Conservation (phyloP, 2,329 filamentous ascomycete genomes). For the Xylariaceae sp. region DNA sequence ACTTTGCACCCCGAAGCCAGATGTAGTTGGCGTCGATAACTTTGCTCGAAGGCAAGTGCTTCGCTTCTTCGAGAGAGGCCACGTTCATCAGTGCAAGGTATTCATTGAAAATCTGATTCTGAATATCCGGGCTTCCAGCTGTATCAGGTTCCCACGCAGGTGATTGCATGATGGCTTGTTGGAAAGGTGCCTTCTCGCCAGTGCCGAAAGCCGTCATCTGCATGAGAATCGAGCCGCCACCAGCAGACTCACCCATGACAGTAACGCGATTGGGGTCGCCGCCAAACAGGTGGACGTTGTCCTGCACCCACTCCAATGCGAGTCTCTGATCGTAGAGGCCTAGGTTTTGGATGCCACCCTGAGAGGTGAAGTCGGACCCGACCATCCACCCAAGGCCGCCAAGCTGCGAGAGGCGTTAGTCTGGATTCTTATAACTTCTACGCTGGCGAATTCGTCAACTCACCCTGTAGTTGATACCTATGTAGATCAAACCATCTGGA, state of each 20-base stretch:
- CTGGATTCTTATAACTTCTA: too few relatives aligned
- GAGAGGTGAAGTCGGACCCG: conserved; percentile 12
- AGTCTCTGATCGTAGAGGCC: conserved; percentile 48
- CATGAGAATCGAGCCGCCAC: conserved; percentile 44
- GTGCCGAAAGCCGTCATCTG: conserved; percentile 44
- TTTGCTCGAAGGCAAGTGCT: neutral
- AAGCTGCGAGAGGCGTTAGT: too few relatives aligned
- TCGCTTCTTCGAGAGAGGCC: neutral
- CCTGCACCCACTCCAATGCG: conserved; percentile 48
- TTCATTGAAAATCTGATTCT: neutral
- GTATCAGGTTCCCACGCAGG: neutral
- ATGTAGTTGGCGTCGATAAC: conserved; percentile 2
- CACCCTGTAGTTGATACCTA: too few relatives aligned
- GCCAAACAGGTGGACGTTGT: conserved; percentile 48
- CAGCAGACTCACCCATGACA: conserved; percentile 50
- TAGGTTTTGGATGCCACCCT: conserved; percentile 37
- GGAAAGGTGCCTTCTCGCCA: conserved; percentile 42
- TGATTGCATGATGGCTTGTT: conserved; percentile 30
- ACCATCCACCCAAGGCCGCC: conserved; percentile 1
- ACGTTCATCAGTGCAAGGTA: neutral
- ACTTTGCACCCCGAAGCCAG: neutral
- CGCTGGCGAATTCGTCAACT: too few relatives aligned
- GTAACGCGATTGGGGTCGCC: conserved; percentile 48
- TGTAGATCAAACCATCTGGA: too few relatives aligned
- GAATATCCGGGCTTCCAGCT: neutral